Evolutionary conservation across 495 filamentous ascomycete species (phyloP).

Genomic region (Aspergillus diversus): DNA sequence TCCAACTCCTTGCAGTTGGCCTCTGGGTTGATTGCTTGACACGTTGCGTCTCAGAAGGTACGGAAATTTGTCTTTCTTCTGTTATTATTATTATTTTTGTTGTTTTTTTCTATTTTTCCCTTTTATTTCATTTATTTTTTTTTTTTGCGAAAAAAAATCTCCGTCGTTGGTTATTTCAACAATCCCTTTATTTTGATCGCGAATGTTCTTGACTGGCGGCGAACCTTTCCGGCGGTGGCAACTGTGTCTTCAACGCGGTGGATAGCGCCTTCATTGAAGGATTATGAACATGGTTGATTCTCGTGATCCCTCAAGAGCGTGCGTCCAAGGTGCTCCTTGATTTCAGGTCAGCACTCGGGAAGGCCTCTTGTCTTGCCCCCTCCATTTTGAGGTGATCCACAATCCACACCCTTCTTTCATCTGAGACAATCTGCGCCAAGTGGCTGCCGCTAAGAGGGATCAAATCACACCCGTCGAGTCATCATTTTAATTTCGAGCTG

Average conservation of each 20-base stretch:
- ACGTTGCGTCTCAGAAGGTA: conserved; percentile 25
- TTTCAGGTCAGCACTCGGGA: no score
- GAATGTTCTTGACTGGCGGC: no score
- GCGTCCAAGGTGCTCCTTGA: background rate
- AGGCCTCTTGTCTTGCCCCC: background rate
- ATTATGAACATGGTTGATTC: no score
- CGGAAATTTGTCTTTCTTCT: conserved; percentile 10
- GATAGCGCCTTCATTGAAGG: no score
- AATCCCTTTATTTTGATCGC: background rate
- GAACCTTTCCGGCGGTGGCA: background rate
- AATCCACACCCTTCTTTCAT: conserved; percentile 2
- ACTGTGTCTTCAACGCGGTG: background rate
- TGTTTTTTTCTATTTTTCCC: conserved; percentile 8
- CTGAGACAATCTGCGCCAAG: conserved; percentile 30
- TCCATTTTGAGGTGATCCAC: conserved; percentile 12
- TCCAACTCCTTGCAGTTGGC: conserved; percentile 31
- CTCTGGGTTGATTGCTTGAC: conserved; percentile 22
- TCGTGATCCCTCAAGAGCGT: no score
- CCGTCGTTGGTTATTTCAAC: background rate
- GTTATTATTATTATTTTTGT: conserved; percentile 12
- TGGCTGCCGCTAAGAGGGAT: conserved; percentile 25
- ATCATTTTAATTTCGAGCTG: conserved; percentile 15
- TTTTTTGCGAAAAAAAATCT: background rate
- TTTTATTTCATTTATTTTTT: background rate
- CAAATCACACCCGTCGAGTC: background rate